These are phyloP conservation scores for Prunus kanzakura DNA, from an alignment of 306 rosid species.

Conservation along the genomic window DNA sequence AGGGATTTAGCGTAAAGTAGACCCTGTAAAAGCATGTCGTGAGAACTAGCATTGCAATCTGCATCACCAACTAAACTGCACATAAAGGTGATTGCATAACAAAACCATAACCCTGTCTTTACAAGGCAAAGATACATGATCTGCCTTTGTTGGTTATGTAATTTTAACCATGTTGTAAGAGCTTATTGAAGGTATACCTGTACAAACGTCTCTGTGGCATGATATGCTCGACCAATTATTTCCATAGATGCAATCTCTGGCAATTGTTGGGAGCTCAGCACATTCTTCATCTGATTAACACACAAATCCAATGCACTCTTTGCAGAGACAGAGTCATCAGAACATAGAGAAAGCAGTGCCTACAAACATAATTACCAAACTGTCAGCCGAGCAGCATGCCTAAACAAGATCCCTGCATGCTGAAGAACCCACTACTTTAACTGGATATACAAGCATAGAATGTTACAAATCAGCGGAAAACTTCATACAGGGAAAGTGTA, in stretches of 20 bases:
- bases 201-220: slow-evolving; percentile 91
- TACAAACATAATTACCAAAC: slow-evolving; percentile 41
- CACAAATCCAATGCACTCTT: slow-evolving; percentile 91
- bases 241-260: slow-evolving; percentile 93
- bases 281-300: slow-evolving; percentile 88
- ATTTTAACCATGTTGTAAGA: background rate
- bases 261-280: slow-evolving; percentile 77
- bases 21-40: slow-evolving; percentile 55
- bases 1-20: slow-evolving; percentile 75
- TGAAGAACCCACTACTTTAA: background rate
- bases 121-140: background rate
- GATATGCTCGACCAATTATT: slow-evolving; percentile 92
- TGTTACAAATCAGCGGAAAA: background rate
- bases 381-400: slow-evolving; percentile 29
- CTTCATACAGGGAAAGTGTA: background rate
- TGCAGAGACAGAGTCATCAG: slow-evolving; percentile 82
- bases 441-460: background rate
- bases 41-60: slow-evolving; percentile 9
- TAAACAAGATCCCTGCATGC: background rate
- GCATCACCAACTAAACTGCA: slow-evolving; percentile 14
- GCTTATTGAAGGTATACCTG: slow-evolving; percentile 54
- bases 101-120: slow-evolving; percentile 1
- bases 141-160: background rate
- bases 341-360: slow-evolving; percentile 90
- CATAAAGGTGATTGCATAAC: slow-evolving; percentile 18